phyloP scores from a whole-genome alignment of 306 rosid species.

The Benincasa hispida region DNA sequence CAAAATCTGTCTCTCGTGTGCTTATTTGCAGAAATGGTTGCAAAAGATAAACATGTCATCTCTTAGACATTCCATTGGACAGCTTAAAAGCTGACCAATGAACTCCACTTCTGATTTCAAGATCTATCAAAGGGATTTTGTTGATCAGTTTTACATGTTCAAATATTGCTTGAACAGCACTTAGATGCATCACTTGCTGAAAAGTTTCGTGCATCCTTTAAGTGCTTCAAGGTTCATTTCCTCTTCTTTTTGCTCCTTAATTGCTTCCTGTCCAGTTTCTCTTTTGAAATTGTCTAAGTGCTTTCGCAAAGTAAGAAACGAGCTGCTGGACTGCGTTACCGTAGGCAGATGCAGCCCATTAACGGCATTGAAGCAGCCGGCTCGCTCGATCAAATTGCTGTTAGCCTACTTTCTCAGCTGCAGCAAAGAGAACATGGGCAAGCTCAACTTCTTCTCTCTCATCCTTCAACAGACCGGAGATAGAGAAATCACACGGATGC shows the following conservation, averaged over 20 bases:
- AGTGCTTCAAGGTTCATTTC: slow-evolving; percentile 3
- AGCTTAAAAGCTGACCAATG: slow-evolving; percentile 51
- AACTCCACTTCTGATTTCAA: slow-evolving; percentile 36
- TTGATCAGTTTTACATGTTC: slow-evolving; percentile 35
- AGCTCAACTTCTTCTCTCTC: slow-evolving; percentile 59
- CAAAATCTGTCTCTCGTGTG: not conserved
- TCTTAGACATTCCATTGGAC: too few relatives aligned
- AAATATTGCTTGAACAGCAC: slow-evolving; percentile 42
- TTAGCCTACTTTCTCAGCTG: slow-evolving; percentile 54
- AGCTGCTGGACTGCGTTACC: slow-evolving; percentile 36
- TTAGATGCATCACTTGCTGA: slow-evolving; percentile 32
- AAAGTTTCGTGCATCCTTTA: slow-evolving; percentile 25
- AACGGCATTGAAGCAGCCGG: slow-evolving; percentile 37
- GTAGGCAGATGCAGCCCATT: slow-evolving; percentile 26
- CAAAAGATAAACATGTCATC: slow-evolving; percentile 2
- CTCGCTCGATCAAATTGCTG: slow-evolving; percentile 52
- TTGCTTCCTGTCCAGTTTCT: slow-evolving; percentile 22
- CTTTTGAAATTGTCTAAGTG: slow-evolving; percentile 47
- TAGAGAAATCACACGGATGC: slow-evolving; percentile 47
- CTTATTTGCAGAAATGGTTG: slow-evolving; percentile 6
- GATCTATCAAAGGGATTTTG: slow-evolving; percentile 54
- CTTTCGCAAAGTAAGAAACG: slow-evolving; percentile 37
- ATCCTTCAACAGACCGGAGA: slow-evolving; percentile 29
- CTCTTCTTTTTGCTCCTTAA: slow-evolving; percentile 7
- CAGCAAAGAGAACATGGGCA: slow-evolving; percentile 49